Evolutionary conservation across 1,284 basidiomycete genomes (phyloP), one percentile per base, ranked within the genome.

Genomic region (Rhodotorula sp.): DNA sequence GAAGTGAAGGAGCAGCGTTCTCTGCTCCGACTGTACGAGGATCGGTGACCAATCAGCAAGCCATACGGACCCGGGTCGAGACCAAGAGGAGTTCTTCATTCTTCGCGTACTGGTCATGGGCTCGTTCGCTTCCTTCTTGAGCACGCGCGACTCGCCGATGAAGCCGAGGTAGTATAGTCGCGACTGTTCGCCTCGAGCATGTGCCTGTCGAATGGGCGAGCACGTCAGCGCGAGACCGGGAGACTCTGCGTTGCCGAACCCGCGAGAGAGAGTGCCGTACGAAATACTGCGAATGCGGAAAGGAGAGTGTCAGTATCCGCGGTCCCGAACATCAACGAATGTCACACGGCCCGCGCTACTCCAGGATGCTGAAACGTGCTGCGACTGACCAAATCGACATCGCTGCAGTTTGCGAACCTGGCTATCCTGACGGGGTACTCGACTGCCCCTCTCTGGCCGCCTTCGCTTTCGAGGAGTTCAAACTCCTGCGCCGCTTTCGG

Each of bases 151-250:
- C 74, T 91, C 89, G 57, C 91, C 91, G 78, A 87, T 88, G 83
- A 93, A 93, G 20, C 91, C 91, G 62, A 91, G 78, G 78, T 87
- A 93, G 77, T 88, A 93, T 56, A 92, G 80, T 51, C 87, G 82
- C 4, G 88, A 85, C 10, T 81, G 77, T 14, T 89, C 87, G 37
- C 84, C 87, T 3, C 83, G 82, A 1, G 90, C 83, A 62, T 91
- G 86, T 68, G 85, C 86, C 62, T 69, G 20, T 42, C 37, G 37
- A 42, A 12, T 8, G 37, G 37, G 37, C 18, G 33, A 2, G n/a
- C 14, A 18, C 17, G 24, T 6, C 5, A 4, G 22, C 17, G 15
- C 14, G 24, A 22, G 14, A 51, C 48, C 7, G 24, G 48, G 17
- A 51, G 37, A 42, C 37, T 42, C 37, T 42, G 37, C 37, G 14